phyloP scores from a whole-genome alignment of 768 basidiomycete species.

The Tephrocybe sp. region DNA sequence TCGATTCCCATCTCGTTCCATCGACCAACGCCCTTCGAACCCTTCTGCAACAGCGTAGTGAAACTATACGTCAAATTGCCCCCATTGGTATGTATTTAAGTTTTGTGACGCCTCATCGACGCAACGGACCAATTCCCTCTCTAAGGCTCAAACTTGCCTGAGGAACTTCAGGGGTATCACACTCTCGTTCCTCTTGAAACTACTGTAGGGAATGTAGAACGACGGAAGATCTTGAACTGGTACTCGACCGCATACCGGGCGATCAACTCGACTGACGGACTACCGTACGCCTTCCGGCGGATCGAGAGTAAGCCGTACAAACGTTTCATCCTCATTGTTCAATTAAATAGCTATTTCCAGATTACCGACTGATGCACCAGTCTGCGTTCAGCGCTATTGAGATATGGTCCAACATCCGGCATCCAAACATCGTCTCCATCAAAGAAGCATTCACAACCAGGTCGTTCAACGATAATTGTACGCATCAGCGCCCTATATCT shows the following conservation, averaged over 20 bases:
- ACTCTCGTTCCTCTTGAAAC: conserved; percentile 78
- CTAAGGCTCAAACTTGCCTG: conserved; percentile 62
- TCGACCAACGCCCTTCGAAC: conserved; percentile 43
- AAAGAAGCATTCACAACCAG: conserved; percentile 94
- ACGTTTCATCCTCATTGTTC: conserved; percentile 5
- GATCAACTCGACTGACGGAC: conserved; percentile 70
- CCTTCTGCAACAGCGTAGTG: conserved; percentile 53
- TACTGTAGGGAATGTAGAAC: conserved; percentile 41
- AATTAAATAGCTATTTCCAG: conserved; percentile 36
- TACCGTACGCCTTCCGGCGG: conserved; percentile 73
- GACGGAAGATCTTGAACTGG: conserved; percentile 83
- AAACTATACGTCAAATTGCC: conserved; percentile 54
- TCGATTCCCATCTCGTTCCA: conserved; percentile 68
- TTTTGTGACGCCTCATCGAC: not conserved
- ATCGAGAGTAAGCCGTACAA: conserved; percentile 69
- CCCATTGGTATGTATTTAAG: conserved; percentile 31
- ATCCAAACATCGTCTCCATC: conserved; percentile 82
- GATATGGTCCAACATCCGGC: conserved; percentile 78
- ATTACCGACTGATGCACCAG: conserved; percentile 80
- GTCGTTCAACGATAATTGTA: conserved; percentile 90
- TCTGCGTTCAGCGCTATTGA: conserved; percentile 81
- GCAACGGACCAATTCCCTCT: conserved; percentile 22
- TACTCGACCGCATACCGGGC: conserved; percentile 84
- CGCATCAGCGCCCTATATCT: conserved; percentile 24
- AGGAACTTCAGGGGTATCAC: conserved; percentile 90